Base-by-base conservation (phyloP, 345 rosid species). In the Citrus sinensis region DNA sequence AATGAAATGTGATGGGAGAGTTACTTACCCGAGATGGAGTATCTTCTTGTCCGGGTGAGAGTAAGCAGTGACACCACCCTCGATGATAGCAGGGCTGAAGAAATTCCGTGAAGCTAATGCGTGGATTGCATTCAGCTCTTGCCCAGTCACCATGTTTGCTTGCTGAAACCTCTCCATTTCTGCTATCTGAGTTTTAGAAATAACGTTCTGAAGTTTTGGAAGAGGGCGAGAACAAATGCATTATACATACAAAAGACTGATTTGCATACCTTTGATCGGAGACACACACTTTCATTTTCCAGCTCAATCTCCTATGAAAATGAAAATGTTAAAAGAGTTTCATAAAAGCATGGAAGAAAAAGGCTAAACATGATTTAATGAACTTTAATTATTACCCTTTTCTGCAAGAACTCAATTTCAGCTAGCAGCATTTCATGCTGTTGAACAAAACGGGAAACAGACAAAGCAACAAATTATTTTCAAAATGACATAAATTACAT, bases 371-470 rank as follows among this genome's bases (percentile, higher is more conserved):
- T 0, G 51, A 46, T 3, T 46, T 11, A 46, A 46, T 46, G 2
- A 71, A 35, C 19, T 61, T 19, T 2, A 64, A 66, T 2, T 75
- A 55, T 67, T 86, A 96, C 99, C 91, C 97, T 89, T 88, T 94
- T 96, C 85, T 94, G 98, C 82, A 83, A 25, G 73, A 88, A 94
- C 86, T 96, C 99, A 58, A 94, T 96, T 83, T 96, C 99, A 70
- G 91, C 94, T 37, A 92, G 94, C 85, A 94, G 84, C 92, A 92
- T 87, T 83, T 96, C 99, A 81, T 96, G 97, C 99, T 96, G 93
- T 85, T 34, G 35, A 65, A 80, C 7, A 55, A 32, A 25, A 75
- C 61, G 67, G 78, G 62, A 42, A 62, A 58, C 78, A 17, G 74
- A 56, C 32, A 7, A 3, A 49, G n/a, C n/a, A 71, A 25, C 19